Evolutionary conservation across 768 basidiomycete species (phyloP).

Genomic region (Tricholoma saponaceum): DNA sequence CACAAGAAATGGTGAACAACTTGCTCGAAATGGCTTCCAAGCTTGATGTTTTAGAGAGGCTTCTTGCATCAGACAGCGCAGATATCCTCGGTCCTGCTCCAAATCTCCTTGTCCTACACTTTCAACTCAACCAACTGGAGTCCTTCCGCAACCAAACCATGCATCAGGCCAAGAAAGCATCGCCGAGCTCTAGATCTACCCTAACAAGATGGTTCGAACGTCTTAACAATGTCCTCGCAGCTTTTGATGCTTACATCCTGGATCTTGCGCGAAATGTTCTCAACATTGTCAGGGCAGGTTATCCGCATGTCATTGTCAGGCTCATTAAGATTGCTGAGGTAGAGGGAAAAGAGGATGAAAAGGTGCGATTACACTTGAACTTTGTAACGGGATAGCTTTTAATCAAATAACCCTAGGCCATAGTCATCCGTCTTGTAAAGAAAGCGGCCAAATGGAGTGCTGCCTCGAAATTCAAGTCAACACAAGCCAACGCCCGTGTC

Average conservation of each 20-base stretch:
- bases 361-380: slow-evolving; percentile 42
- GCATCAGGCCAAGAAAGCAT: slow-evolving; percentile 87
- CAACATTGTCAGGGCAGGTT: slow-evolving; percentile 71
- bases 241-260: slow-evolving; percentile 84
- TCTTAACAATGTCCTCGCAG: slow-evolving; percentile 70
- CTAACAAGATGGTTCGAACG: slow-evolving; percentile 81
- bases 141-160: slow-evolving; percentile 92
- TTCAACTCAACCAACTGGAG: slow-evolving; percentile 88
- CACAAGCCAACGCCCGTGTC: slow-evolving; percentile 88
- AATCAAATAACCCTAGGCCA: slow-evolving; percentile 51
- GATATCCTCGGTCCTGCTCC: slow-evolving; percentile 85
- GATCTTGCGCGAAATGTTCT: slow-evolving; percentile 76
- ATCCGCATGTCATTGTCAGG: slow-evolving; percentile 85
- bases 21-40: slow-evolving; percentile 88
- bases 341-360: slow-evolving; percentile 92
- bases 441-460: slow-evolving; percentile 91
- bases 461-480: slow-evolving; percentile 88
- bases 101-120: slow-evolving; percentile 88
- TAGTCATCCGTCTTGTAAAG: slow-evolving; percentile 91
- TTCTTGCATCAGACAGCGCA: slow-evolving; percentile 70
- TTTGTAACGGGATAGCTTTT: neutral
- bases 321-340: slow-evolving; percentile 91
- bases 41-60: slow-evolving; percentile 71
- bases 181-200: slow-evolving; percentile 60
- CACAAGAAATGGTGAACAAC: slow-evolving; percentile 93